Evolutionary conservation across 441 rosid genomes (phyloP).

Genomic region (Manihot esculenta): DNA sequence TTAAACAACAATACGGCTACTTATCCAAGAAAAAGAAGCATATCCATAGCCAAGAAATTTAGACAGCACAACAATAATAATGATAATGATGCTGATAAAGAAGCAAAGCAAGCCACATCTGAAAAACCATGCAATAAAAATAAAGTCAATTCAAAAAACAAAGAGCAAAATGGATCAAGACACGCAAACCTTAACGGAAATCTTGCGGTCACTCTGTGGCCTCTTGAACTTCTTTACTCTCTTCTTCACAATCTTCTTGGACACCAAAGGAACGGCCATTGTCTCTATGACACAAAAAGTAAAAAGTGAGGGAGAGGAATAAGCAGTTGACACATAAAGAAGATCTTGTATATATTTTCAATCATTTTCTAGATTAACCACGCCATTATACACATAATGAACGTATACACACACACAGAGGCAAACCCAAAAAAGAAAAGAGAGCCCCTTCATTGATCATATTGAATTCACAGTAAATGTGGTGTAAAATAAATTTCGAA

Average conservation of each 20-base stretch:
- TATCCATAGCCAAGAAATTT: not conserved
- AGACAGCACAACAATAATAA: not conserved
- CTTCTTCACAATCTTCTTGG: slow-evolving; percentile 82
- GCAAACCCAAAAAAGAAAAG: not conserved
- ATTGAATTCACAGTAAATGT: too few relatives aligned
- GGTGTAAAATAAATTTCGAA: too few relatives aligned
- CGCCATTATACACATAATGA: not conserved
- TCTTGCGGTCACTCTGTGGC: slow-evolving; percentile 60
- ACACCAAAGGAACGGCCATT: slow-evolving; percentile 77
- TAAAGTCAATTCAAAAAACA: not conserved
- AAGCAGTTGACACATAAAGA: not conserved
- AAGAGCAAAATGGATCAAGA: not conserved
- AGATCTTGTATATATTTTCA: not conserved
- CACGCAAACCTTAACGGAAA: slow-evolving; percentile 41
- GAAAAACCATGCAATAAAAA: not conserved
- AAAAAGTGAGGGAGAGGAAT: not conserved
- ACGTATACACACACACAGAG: not conserved
- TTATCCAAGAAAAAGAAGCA: not conserved
- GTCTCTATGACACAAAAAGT: slow-evolving; percentile 19
- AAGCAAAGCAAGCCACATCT: not conserved
- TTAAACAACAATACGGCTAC: too few relatives aligned
- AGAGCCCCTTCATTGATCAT: too few relatives aligned
- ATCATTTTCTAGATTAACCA: not conserved
- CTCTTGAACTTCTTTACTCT: slow-evolving; percentile 71
- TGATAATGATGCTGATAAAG: not conserved